phyloP scores from a whole-genome alignment of 1,284 basidiomycete species.

The Papiliotrema terrestris region DNA sequence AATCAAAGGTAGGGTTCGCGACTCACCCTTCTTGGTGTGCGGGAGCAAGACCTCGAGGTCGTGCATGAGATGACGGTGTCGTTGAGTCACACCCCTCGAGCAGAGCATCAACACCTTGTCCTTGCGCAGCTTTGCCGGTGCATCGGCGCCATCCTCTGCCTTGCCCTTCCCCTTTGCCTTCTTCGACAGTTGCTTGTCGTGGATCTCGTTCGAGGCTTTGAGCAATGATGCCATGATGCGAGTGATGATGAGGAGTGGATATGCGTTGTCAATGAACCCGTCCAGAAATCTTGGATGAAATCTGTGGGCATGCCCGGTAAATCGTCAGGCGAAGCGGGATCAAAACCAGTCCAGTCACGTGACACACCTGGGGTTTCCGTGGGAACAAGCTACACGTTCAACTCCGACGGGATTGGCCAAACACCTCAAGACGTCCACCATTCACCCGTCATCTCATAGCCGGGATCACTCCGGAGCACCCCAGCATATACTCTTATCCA shows the following conservation, averaged over 20 bases:
- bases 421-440: background rate
- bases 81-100: slow-evolving; percentile 89
- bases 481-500: too few species aligned
- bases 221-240: slow-evolving; percentile 9
- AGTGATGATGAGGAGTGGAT: background rate
- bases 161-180: slow-evolving; percentile 6
- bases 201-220: slow-evolving; percentile 8
- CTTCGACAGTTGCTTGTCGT: background rate
- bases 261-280: background rate
- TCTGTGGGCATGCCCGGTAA: background rate
- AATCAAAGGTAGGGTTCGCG: background rate
- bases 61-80: slow-evolving; percentile 96
- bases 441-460: too few species aligned
- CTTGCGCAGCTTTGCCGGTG: slow-evolving; percentile 49
- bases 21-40: slow-evolving; percentile 91
- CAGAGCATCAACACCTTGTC: slow-evolving; percentile 80
- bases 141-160: slow-evolving; percentile 8
- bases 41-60: slow-evolving; percentile 88
- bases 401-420: background rate
- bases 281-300: slow-evolving; percentile 1
- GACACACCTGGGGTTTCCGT: too few species aligned
- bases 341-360: slow-evolving; percentile 1
- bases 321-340: background rate
- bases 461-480: too few species aligned
- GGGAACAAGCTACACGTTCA: too few species aligned